Conservation (phyloP, 768 basidiomycete genomes). For the Dioszegia aurantiaca region DNA sequence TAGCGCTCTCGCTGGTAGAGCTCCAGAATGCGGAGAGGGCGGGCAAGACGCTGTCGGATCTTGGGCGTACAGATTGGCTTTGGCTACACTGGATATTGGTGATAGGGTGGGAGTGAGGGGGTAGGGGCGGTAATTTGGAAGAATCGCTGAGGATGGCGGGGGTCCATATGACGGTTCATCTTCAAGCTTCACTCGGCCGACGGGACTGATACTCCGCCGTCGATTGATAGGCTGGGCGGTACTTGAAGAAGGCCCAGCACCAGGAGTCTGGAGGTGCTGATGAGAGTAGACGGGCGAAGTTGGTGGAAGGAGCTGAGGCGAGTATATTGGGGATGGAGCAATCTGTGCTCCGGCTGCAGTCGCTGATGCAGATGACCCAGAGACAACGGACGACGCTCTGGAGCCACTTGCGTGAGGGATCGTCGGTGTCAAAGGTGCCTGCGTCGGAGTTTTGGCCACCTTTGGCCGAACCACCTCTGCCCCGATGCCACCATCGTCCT, state of each 20-base stretch:
- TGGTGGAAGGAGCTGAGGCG: neutral
- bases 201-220: neutral
- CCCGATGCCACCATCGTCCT: neutral
- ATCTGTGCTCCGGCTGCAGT: neutral
- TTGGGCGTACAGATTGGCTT: constrained; percentile 12
- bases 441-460: neutral
- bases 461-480: neutral
- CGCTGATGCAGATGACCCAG: neutral
- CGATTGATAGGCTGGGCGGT: neutral
- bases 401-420: neutral
- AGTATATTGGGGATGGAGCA: neutral
- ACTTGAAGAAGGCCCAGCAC: neutral
- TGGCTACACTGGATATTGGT: neutral
- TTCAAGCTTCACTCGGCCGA: too few species aligned
- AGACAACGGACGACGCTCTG: neutral
- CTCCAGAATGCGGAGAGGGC: constrained; percentile 22
- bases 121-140: neutral
- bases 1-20: neutral
- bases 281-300: neutral
- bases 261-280: neutral
- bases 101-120: neutral
- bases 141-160: neutral
- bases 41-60: constrained; percentile 36
- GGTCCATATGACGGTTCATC: too few species aligned
- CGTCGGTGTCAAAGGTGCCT: neutral